Evolutionary conservation across 1,284 basidiomycete genomes (phyloP), one percentile per base, ranked within the genome.

Genomic region (Irpex rosettiformis): DNA sequence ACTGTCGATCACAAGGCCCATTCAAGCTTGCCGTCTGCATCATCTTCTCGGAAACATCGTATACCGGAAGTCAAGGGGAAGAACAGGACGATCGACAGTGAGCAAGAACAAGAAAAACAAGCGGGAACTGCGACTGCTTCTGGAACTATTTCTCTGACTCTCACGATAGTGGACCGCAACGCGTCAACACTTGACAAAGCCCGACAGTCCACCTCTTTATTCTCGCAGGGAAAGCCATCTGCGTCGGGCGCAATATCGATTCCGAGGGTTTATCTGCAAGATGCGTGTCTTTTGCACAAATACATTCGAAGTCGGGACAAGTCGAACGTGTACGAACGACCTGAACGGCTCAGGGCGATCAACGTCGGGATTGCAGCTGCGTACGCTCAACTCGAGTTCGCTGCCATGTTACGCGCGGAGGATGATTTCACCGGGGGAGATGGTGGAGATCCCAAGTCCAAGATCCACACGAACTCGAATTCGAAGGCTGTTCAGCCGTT

Each of bases 261-360:
- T 3, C 55, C 59, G 11, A 56, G 40, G 22, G 61, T 78, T 22
- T 80, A 75, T 58, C 68, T 91, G 11, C 89, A 92, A 70, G 83
- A 88, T 61, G 79, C 81, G 8, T 91, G 89, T 68, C 75, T 85
- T 8, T 75, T 82, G 56, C 94, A 97, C 71, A 82, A 79, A 54
- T 96, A 86, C 68, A 92, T 94, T 59, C 86, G 93, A 16, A 85
- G 86, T 11, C 75, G 81, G 57, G 86, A 93, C 66, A 78, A 79
- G 1, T 91, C 88, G 0, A 77, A 79, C 56, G 87, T 96, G 59
- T 85, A 94, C 21, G 94, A 97, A 70, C 81, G 92, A n/a, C 94
- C 94, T 0, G 91, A 96, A 71, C 84, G 94, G n/a, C 74, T 97
- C 13, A 81, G 87, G 49, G 93, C 94, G 0, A 84, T 96, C 49